Base-by-base conservation (phyloP, 2,329 filamentous ascomycete species). In the Cladosporium colombiae region DNA sequence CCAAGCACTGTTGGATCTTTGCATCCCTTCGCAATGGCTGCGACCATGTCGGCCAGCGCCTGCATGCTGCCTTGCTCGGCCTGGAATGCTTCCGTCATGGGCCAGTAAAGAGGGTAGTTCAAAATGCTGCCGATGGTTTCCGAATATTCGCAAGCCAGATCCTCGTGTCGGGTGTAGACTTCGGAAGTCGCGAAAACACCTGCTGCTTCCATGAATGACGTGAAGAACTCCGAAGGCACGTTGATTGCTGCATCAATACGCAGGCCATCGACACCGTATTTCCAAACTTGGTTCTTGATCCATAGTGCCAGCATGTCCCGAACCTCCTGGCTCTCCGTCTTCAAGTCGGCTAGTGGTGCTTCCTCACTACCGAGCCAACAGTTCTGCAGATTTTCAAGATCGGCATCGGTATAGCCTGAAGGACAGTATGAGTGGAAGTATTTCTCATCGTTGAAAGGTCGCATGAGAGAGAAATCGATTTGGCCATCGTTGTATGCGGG, bases 351-450 rank as follows among this genome's bases (percentile, higher is more conserved):
- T 23, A 83, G 75, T 14, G 79, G 74, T 18, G 82, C 78, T 2
- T 71, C 76, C 21, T 77, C 71, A 68, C 83, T 80, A 16, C 83
- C 83, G 29, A 82, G 75, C 82, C 83, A 84, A 73, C 84, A 83
- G 35, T 65, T 59, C 21, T 65, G 53, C 44, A 75, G 61, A 67
- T 79, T 75, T 5, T 59, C 52, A 8, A 65, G 40, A 16, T 65
- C 62, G 29, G 25, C 29, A 52, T 87, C 74, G 49, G 75, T 71
- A 76, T 86, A 88, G 74, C 88, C 73, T 49, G 85, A 79, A 2
- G 71, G 72, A 74, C 88, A 89, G 69, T 81, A 83, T 1, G 81
- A 33, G 72, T 90, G 86, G 60, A 59, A 69, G 44, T 66, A 68
- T 23, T 80, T 80, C 66, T 72, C 69, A 10, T 72, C 68, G 66